These are phyloP conservation scores for Aspergillus sclerotioniger DNA, from an alignment of 495 filamentous ascomycete genomes.

Conservation along the genomic window DNA sequence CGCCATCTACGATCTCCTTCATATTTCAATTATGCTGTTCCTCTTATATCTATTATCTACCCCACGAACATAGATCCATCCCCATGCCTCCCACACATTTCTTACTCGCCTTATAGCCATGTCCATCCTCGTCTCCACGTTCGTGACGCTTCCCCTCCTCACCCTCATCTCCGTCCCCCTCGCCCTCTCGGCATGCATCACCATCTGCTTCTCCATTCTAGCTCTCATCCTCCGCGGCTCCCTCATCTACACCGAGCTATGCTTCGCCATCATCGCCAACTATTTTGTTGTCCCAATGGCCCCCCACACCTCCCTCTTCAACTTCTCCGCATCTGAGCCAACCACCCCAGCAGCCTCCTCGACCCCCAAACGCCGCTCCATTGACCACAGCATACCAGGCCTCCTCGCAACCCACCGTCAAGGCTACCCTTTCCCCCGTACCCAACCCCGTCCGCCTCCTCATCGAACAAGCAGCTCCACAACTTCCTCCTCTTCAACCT, in stretches of 20 bases:
- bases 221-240: slow-evolving; percentile 63
- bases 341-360: slow-evolving; percentile 24
- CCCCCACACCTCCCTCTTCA: slow-evolving; percentile 29
- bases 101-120: slow-evolving; percentile 23
- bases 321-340: slow-evolving; percentile 33
- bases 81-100: background rate
- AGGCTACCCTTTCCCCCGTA: too few species aligned
- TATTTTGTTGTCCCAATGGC: slow-evolving; percentile 49
- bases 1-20: background rate
- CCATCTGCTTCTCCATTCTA: slow-evolving; percentile 62
- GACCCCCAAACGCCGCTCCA: slow-evolving; percentile 25
- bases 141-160: slow-evolving; percentile 61
- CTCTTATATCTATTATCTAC: background rate
- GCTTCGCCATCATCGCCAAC: slow-evolving; percentile 54
- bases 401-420: background rate
- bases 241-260: slow-evolving; percentile 69
- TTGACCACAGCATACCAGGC: slow-evolving; percentile 21
- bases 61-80: background rate
- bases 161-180: slow-evolving; percentile 67
- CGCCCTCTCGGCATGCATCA: slow-evolving; percentile 65
- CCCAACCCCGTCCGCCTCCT: background rate
- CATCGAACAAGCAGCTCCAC: background rate
- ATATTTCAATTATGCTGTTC: too few species aligned
- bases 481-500: background rate
- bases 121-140: slow-evolving; percentile 44